phyloP scores from a whole-genome alignment of 441 rosid species.

The Mallotus japonicus region DNA sequence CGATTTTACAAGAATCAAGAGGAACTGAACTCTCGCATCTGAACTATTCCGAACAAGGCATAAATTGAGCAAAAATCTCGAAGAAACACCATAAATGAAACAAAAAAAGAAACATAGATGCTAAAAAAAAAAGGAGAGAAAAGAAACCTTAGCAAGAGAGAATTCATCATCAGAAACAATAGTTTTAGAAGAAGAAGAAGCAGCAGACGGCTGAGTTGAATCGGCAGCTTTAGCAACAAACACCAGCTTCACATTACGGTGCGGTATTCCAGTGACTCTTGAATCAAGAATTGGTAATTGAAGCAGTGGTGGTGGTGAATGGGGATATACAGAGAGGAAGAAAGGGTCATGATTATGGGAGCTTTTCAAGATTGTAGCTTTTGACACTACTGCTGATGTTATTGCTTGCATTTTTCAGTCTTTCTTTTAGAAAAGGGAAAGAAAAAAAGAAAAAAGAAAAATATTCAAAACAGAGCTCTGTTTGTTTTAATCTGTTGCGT shows the following conservation, averaged over 20 bases:
- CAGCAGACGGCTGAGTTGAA: conserved; percentile 58
- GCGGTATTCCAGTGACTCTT: conserved; percentile 22
- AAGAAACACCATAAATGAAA: background rate
- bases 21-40: background rate
- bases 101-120: background rate
- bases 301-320: conserved; percentile 14
- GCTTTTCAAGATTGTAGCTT: conserved; percentile 30
- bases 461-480: too few relatives aligned
- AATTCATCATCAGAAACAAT: conserved; percentile 70
- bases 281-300: conserved; percentile 14
- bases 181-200: conserved; percentile 45
- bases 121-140: background rate
- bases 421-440: background rate
- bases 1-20: too few relatives aligned
- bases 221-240: conserved; percentile 61
- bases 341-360: conserved; percentile 22
- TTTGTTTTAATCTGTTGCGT: background rate
- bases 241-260: conserved; percentile 26
- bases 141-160: conserved; percentile 71
- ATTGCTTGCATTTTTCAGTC: conserved; percentile 35
- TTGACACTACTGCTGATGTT: conserved; percentile 27
- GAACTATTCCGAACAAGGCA: background rate
- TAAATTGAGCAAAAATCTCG: background rate
- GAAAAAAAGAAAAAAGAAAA: background rate
- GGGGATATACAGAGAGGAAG: conserved; percentile 29